Base-by-base conservation (phyloP, 2,329 filamentous ascomycete species). In the Penicillium oxalicum region DNA sequence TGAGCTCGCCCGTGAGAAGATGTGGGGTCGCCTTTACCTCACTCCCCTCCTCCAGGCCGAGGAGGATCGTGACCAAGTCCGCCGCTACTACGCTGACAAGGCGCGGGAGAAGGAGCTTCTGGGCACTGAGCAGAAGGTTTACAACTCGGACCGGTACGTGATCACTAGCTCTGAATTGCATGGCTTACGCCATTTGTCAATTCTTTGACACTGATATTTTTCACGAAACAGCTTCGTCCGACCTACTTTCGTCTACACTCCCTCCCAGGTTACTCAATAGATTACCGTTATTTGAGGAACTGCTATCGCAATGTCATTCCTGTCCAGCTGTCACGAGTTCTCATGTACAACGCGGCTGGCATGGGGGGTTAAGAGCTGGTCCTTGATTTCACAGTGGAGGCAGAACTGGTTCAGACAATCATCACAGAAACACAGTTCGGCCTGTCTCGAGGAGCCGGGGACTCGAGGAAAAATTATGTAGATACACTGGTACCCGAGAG, bases 11-110 rank as follows among this genome's bases (percentile, higher is more conserved):
- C 88, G 93, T 62, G 93, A 98, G 69, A 98, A 97, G 79, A 93
- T 95, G 82, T 98, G 93, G 93, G 83, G 88, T 53, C 86, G 93
- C 67, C 95, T 98, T 73, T 83, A 97, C 74, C 79, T 98, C 56
- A 93, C 91, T 65, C 93, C 93, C 50, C 76, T 95, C 55, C 82
- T 98, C 56, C 91, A 97, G 70, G 93, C 93, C 48, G 93, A 98
- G 69, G 90, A 95, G 72, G 93, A 98, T 76, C 86, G 93, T 53
- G 93, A 98, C 74, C 86, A 91, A 69, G 91, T 95, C 55, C 82
- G 93, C 59, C 80, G 91, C 66, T 81, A 91, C 71, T 80, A 86
- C 58, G 93, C 93, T 50, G 88, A 95, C 71, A 83, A 89, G 79
- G 84, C 83, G 58, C 81, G 93, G 58, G 93, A 97, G 81, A 89